A percentile compares a stretch with the other conserved stretches of the same genome.
Evolutionary conservation across 768 basidiomycete species (phyloP).

Genomic region (Daedaleopsis sinensis): DNA sequence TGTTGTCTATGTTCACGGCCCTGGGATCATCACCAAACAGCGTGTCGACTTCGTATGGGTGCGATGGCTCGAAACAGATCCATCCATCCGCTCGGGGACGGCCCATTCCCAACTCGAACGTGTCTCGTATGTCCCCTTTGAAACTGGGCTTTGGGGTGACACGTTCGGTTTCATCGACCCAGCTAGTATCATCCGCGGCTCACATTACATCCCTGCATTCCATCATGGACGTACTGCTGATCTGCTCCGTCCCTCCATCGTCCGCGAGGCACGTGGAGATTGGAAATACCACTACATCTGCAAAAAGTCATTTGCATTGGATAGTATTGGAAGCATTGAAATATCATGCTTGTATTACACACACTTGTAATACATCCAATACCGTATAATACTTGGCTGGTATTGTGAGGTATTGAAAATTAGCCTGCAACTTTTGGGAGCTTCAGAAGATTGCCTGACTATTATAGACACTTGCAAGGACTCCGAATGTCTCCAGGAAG

Average conservation of each 20-base stretch:
- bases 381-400: no score
- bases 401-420: no score
- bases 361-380: no score
- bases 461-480: no score
- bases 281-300: slow-evolving; percentile 28
- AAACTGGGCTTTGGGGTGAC: slow-evolving; percentile 18
- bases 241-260: slow-evolving; percentile 4
- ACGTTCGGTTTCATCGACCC: slow-evolving; percentile 52
- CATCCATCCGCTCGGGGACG: slow-evolving; percentile 27
- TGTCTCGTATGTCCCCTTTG: slow-evolving; percentile 35
- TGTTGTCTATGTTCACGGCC: slow-evolving; percentile 5
- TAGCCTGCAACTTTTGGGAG: no score
- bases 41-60: slow-evolving; percentile 42
- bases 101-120: slow-evolving; percentile 31
- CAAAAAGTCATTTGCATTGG: no score
- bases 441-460: no score
- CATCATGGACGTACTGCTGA: slow-evolving; percentile 22
- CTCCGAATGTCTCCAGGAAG: no score
- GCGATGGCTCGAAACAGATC: slow-evolving; percentile 38
- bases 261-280: slow-evolving; percentile 10
- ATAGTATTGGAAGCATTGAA: no score
- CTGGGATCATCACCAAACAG: not conserved
- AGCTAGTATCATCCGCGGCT: slow-evolving; percentile 37
- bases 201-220: slow-evolving; percentile 48
- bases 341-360: no score